Conservation (phyloP, 192 early-diverging fungal genomes). For the Chytriomyces hyalinus region DNA sequence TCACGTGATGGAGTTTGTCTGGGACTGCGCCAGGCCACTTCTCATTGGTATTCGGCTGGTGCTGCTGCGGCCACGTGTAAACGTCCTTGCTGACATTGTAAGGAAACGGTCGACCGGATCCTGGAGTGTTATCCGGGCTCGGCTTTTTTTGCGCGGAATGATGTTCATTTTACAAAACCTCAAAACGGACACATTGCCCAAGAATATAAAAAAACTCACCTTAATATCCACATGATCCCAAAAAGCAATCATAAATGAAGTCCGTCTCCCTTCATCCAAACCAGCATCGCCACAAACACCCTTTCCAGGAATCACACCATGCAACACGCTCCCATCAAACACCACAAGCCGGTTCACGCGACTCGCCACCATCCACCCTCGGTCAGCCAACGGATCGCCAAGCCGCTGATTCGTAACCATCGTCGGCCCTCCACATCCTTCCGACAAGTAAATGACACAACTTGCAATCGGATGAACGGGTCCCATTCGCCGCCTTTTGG, state of each 20-base stretch:
- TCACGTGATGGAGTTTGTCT: conserved; percentile 1
- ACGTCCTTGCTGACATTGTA: not conserved
- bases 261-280: conserved; percentile 25
- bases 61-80: conserved; percentile 19
- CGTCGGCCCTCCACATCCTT: conserved; percentile 41
- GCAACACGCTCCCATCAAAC: conserved; percentile 45
- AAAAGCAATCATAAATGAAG: conserved; percentile 46
- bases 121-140: conserved; percentile 19
- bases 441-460: conserved; percentile 38
- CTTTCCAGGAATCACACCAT: conserved; percentile 43
- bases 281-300: not conserved
- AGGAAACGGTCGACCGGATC: conserved; percentile 27
- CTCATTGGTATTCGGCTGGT: not conserved
- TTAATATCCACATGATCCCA: conserved; percentile 40
- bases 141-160: not conserved
- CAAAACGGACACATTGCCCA: too few species aligned
- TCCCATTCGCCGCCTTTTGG: conserved; percentile 10
- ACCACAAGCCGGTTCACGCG: conserved; percentile 51
- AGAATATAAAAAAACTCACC: not conserved
- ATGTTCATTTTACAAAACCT: not conserved
- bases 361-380: conserved; percentile 60
- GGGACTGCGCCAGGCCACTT: conserved; percentile 15
- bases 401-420: conserved; percentile 45
- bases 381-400: conserved; percentile 37
- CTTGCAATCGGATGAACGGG: conserved; percentile 41